Conservation (phyloP, 805 yeast species). For the Kuraishia floccosa region DNA sequence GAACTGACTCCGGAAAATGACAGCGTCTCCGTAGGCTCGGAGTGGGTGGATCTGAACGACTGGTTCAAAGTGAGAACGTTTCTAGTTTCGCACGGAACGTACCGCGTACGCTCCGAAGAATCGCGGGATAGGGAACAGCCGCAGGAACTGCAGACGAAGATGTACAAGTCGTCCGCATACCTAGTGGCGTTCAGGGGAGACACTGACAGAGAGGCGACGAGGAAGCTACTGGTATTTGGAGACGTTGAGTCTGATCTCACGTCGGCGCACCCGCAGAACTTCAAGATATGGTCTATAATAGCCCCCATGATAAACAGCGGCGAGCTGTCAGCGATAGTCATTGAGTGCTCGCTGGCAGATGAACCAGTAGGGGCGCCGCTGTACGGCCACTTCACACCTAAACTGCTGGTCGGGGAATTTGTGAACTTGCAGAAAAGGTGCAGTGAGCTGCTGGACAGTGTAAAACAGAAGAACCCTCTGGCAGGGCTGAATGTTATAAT, state of each 20-base stretch:
- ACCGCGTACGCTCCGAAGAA: no score
- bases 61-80: conserved; percentile 31
- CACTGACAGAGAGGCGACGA: conserved; percentile 14
- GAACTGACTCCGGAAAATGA: conserved; percentile 5
- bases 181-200: conserved; percentile 24
- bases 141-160: background rate
- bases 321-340: conserved; percentile 41
- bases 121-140: background rate
- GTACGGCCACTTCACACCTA: conserved; percentile 78
- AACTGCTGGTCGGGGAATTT: conserved; percentile 48
- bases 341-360: conserved; percentile 66
- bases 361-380: conserved; percentile 33
- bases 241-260: conserved; percentile 66
- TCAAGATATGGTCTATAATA: conserved; percentile 44
- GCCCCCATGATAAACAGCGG: conserved; percentile 30
- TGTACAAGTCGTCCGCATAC: conserved; percentile 48
- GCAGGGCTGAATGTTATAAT: conserved; percentile 34
- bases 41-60: conserved; percentile 13
- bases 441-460: conserved; percentile 5
- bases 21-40: conserved; percentile 4
- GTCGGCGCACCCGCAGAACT: conserved; percentile 26
- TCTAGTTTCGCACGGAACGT: conserved; percentile 22
- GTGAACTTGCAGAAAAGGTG: conserved; percentile 13
- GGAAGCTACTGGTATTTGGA: conserved; percentile 58
- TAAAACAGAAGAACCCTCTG: conserved; percentile 23